Evolutionary conservation across 345 rosid genomes (phyloP).

Genomic region (Linum usitatissimum): DNA sequence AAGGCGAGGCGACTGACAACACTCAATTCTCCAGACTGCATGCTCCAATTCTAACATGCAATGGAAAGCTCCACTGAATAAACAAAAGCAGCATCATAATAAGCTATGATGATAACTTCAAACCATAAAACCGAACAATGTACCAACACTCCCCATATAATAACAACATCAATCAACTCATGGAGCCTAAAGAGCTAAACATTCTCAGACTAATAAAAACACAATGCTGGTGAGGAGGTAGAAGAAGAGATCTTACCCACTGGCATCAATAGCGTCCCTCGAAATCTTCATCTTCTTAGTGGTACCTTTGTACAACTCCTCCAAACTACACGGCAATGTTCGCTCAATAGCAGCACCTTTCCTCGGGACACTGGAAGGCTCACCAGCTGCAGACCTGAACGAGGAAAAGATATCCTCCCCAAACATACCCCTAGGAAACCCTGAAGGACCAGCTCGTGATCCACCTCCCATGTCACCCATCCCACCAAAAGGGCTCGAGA

Average conservation of each 20-base stretch:
- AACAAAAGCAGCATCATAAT: too few relatives aligned
- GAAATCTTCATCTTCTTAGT: conserved; percentile 93
- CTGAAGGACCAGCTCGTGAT: conserved; percentile 36
- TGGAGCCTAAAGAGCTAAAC: not conserved
- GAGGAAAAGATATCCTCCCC: conserved; percentile 50
- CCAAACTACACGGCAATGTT: conserved; percentile 75
- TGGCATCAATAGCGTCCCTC: conserved; percentile 51
- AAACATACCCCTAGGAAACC: conserved; percentile 43
- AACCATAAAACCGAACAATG: conserved; percentile 12
- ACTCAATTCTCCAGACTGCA: too few relatives aligned
- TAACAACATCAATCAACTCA: not conserved
- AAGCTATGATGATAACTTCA: conserved; percentile 4
- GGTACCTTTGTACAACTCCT: conserved; percentile 73
- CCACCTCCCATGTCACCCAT: conserved; percentile 47
- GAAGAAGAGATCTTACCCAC: conserved; percentile 36
- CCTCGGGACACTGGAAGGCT: conserved; percentile 34
- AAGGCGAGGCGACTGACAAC: too few relatives aligned
- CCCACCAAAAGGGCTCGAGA: conserved; percentile 50
- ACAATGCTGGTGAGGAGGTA: not conserved
- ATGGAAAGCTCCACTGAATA: not conserved
- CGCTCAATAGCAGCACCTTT: conserved; percentile 71
- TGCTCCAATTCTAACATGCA: too few relatives aligned
- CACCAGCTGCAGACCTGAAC: conserved; percentile 32
- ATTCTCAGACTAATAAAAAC: not conserved
- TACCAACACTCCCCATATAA: too few relatives aligned